phyloP scores from a whole-genome alignment of 2,329 filamentous ascomycete genomes.

The Exophiala alcalophila region DNA sequence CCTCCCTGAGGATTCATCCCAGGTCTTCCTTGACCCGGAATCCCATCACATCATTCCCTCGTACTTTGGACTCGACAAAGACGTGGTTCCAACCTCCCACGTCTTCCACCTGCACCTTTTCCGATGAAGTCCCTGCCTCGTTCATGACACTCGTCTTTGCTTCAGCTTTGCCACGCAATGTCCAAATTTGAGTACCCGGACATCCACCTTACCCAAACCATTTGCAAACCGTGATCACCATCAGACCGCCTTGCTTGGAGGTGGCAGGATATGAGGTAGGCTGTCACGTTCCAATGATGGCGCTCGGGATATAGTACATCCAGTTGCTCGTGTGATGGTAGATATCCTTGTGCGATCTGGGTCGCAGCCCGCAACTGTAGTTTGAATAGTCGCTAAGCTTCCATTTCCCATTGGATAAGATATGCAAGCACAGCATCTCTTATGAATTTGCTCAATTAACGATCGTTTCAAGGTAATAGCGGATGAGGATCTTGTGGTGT shows the following conservation, averaged over 20 bases:
- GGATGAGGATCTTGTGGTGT: not conserved
- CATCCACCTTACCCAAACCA: slow-evolving; percentile 81
- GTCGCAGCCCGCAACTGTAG: slow-evolving; percentile 9
- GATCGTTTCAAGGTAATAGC: not conserved
- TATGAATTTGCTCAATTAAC: not conserved
- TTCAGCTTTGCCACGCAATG: too few relatives aligned
- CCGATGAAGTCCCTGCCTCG: too few relatives aligned
- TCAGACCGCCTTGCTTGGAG: slow-evolving; percentile 73
- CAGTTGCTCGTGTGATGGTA: slow-evolving; percentile 91
- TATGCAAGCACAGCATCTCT: slow-evolving; percentile 20
- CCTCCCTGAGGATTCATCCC: slow-evolving; percentile 5
- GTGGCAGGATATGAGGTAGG: slow-evolving; percentile 78
- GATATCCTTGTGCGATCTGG: slow-evolving; percentile 89
- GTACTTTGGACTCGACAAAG: slow-evolving; percentile 72
- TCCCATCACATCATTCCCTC: slow-evolving; percentile 61
- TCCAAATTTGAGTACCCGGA: slow-evolving; percentile 75
- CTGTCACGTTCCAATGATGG: slow-evolving; percentile 87
- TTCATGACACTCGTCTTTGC: too few relatives aligned
- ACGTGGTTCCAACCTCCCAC: too few relatives aligned
- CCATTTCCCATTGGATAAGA: slow-evolving; percentile 24
- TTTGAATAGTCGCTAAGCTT: slow-evolving; percentile 26
- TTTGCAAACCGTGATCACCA: slow-evolving; percentile 80
- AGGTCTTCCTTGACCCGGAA: slow-evolving; percentile 27
- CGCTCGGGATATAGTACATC: slow-evolving; percentile 81
- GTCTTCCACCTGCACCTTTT: too few relatives aligned